Conservation (phyloP, 768 basidiomycete species). For the Xerocomellus amylosporus region DNA sequence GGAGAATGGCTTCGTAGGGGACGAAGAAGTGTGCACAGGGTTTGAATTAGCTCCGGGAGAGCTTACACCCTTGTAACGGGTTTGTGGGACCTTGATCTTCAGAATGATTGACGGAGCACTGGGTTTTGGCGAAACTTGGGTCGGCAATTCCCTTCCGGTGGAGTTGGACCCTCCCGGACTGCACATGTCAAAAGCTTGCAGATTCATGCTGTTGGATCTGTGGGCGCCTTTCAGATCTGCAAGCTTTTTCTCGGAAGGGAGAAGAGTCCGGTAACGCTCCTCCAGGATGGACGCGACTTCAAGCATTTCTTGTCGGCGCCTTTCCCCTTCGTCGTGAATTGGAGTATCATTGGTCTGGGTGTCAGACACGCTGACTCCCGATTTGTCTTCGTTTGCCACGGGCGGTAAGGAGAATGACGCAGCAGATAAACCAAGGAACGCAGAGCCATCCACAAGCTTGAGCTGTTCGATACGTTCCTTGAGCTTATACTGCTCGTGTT, state of each 20-base stretch:
- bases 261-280: slow-evolving; percentile 68
- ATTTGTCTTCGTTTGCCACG: slow-evolving; percentile 23
- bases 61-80: slow-evolving; percentile 18
- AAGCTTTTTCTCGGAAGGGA: slow-evolving; percentile 60
- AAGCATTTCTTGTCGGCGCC: slow-evolving; percentile 71
- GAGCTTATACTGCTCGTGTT: slow-evolving; percentile 89
- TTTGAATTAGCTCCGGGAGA: slow-evolving; percentile 20
- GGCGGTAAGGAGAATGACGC: slow-evolving; percentile 48
- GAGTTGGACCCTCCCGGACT: slow-evolving; percentile 16
- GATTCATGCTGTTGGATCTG: slow-evolving; percentile 14
- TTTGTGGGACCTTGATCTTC: slow-evolving; percentile 35
- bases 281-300: slow-evolving; percentile 64
- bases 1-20: slow-evolving; percentile 28
- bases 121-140: slow-evolving; percentile 16
- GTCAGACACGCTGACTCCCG: slow-evolving; percentile 32
- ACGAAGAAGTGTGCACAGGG: slow-evolving; percentile 8
- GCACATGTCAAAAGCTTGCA: slow-evolving; percentile 14
- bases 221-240: slow-evolving; percentile 31
- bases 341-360: slow-evolving; percentile 38
- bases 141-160: slow-evolving; percentile 5
- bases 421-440: slow-evolving; percentile 63
- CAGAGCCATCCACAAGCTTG: slow-evolving; percentile 64
- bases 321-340: slow-evolving; percentile 61
- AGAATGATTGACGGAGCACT: slow-evolving; percentile 29
- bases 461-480: slow-evolving; percentile 87